A percentile compares a stretch with the other conserved stretches of the same genome.
phyloP scores from a whole-genome alignment of 2,329 filamentous ascomycete genomes.

The Chaetomiaceae sp. region DNA sequence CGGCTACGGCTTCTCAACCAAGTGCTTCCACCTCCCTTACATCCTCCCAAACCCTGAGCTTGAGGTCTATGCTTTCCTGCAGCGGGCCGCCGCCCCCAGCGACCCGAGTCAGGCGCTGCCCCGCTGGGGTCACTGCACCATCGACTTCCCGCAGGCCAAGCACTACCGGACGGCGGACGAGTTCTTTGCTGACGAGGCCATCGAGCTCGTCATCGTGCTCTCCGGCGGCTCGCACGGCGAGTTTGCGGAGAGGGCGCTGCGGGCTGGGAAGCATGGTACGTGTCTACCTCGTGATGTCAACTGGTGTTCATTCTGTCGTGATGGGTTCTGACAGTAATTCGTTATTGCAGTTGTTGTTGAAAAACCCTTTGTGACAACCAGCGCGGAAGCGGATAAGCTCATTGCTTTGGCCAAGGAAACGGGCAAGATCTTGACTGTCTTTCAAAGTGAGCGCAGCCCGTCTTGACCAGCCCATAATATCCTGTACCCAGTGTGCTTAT shows the following conservation, averaged over 20 bases:
- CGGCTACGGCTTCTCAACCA: conserved; percentile 44
- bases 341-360: conserved; percentile 49
- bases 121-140: conserved; percentile 39
- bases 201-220: conserved; percentile 58
- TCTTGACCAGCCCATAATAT: background rate
- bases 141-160: conserved; percentile 44
- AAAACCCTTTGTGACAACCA: conserved; percentile 59
- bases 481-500: background rate
- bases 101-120: conserved; percentile 4
- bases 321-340: background rate
- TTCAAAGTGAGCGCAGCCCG: conserved; percentile 41
- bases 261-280: conserved; percentile 52
- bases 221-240: conserved; percentile 49
- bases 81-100: conserved; percentile 34
- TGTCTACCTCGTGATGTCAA: no score
- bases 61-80: conserved; percentile 41
- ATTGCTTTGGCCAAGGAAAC: conserved; percentile 41
- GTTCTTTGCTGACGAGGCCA: conserved; percentile 50
- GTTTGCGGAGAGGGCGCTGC: conserved; percentile 49
- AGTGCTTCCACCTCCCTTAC: conserved; percentile 45
- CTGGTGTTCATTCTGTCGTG: no score
- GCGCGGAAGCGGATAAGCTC: conserved; percentile 50
- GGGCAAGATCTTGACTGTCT: conserved; percentile 44
- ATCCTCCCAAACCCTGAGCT: conserved; percentile 42
- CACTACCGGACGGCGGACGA: conserved; percentile 53